phyloP scores from a whole-genome alignment of 352 stramenopile species.

The Phytophthora constricta region DNA sequence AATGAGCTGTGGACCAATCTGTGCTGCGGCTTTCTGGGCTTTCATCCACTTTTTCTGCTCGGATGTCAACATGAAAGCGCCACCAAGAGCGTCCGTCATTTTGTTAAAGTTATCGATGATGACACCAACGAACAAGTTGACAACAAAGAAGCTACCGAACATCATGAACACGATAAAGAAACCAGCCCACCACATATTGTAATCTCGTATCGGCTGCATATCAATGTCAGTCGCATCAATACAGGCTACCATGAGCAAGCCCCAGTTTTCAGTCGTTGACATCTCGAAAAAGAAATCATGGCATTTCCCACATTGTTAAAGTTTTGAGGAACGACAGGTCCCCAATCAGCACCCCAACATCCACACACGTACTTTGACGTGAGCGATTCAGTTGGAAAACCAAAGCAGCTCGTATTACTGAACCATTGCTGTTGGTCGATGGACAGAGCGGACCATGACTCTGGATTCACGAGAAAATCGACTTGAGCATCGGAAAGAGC shows the following conservation, averaged over 20 bases:
- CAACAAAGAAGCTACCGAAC: constrained; percentile 93
- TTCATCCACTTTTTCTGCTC: constrained; percentile 93
- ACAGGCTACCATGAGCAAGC: constrained; percentile 91
- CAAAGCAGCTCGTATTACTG: constrained; percentile 15
- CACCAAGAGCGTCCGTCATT: constrained; percentile 83
- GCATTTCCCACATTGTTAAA: constrained; percentile 88
- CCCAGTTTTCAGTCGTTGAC: constrained; percentile 93
- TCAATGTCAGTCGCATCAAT: constrained; percentile 90
- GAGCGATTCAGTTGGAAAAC: constrained; percentile 21
- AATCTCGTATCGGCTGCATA: constrained; percentile 92
- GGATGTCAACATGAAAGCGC: constrained; percentile 84
- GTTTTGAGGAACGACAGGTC: constrained; percentile 59
- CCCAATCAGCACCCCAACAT: constrained; percentile 66
- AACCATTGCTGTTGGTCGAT: constrained; percentile 59
- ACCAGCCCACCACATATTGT: constrained; percentile 76
- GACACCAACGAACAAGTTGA: constrained; percentile 94
- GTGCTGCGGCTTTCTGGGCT: constrained; percentile 61
- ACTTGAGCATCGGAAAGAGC: constrained; percentile 45
- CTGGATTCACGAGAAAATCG: constrained; percentile 53
- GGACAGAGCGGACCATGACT: constrained; percentile 42
- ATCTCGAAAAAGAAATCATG: constrained; percentile 94
- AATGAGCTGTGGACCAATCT: constrained; percentile 61
- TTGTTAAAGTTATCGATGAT: constrained; percentile 96
- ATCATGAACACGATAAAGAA: constrained; percentile 94
- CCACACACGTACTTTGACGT: constrained; percentile 79